phyloP scores from a whole-genome alignment of 1,139 yeast species.

The Saccharomyces uvarum region DNA sequence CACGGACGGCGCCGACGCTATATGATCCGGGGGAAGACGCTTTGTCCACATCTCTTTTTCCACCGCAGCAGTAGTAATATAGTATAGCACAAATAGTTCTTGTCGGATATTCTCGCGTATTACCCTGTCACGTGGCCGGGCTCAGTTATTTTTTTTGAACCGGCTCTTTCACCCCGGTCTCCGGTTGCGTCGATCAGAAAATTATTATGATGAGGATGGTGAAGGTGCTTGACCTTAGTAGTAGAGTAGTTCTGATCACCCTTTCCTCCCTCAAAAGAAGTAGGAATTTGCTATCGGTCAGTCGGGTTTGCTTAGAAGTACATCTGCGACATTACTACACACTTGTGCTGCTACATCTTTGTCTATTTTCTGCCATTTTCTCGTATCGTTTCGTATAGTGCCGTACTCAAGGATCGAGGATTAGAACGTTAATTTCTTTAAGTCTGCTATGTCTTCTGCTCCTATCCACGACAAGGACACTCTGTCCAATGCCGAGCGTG shows the following conservation, averaged over 20 bases:
- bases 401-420: background rate
- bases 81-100: background rate
- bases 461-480: constrained; percentile 25
- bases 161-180: background rate
- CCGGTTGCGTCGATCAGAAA: constrained; percentile 1
- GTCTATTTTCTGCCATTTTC: background rate
- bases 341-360: background rate
- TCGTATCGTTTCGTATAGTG: constrained; percentile 1
- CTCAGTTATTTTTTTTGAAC: background rate
- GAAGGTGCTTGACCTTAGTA: background rate
- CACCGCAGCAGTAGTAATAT: background rate
- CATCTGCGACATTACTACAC: background rate
- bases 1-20: background rate
- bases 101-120: background rate
- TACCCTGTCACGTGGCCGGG: background rate
- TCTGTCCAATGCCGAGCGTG: constrained; percentile 29
- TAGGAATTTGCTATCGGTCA: background rate
- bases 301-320: background rate
- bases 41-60: background rate
- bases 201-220: background rate
- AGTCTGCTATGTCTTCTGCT: constrained; percentile 11
- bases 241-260: background rate
- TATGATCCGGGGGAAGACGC: constrained; percentile 1
- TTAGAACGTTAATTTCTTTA: background rate
- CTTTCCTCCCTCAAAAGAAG: background rate